These are phyloP conservation scores for Neofusicoccum cordaticola DNA, from an alignment of 2,329 filamentous ascomycete species.

Conservation along the genomic window DNA sequence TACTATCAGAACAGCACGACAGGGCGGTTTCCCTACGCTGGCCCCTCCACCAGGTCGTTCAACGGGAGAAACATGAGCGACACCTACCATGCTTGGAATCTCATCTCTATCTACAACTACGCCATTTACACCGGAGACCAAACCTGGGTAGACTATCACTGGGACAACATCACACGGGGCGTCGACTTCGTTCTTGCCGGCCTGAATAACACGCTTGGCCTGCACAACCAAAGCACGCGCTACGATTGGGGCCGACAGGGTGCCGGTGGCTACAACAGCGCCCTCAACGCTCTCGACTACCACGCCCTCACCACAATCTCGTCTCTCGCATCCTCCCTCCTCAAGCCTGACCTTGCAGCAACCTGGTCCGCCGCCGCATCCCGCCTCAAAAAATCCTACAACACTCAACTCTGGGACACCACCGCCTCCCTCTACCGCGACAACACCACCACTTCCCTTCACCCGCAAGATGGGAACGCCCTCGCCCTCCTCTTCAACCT, in stretches of 20 bases:
- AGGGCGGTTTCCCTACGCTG: conserved; percentile 37
- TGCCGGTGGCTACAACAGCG: conserved; percentile 26
- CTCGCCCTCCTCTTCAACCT: conserved; percentile 24
- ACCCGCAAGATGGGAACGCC: conserved; percentile 27
- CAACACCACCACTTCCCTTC: conserved; percentile 33
- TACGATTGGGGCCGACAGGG: conserved; percentile 39
- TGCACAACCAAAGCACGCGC: neutral
- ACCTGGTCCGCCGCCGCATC: conserved; percentile 25
- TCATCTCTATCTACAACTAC: conserved; percentile 60
- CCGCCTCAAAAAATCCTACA: conserved; percentile 25
- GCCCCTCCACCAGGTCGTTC: conserved; percentile 31
- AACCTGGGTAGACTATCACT: conserved; percentile 32
- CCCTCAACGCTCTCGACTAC: conserved; percentile 38
- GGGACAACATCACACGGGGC: conserved; percentile 21
- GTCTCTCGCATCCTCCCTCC: neutral
- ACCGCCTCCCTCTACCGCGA: conserved; percentile 35
- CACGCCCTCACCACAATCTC: conserved; percentile 29
- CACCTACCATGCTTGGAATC: conserved; percentile 48
- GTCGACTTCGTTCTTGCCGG: conserved; percentile 22
- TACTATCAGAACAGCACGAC: conserved; percentile 29
- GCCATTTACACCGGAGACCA: conserved; percentile 55
- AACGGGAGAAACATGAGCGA: conserved; percentile 34
- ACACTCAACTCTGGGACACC: conserved; percentile 26
- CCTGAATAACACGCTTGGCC: conserved; percentile 20
- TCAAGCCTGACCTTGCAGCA: conserved; percentile 24